A percentile compares a stretch with the other conserved stretches of the same genome.
Evolutionary conservation across 345 rosid species (phyloP).

Genomic region (Eucalyptus regnans): DNA sequence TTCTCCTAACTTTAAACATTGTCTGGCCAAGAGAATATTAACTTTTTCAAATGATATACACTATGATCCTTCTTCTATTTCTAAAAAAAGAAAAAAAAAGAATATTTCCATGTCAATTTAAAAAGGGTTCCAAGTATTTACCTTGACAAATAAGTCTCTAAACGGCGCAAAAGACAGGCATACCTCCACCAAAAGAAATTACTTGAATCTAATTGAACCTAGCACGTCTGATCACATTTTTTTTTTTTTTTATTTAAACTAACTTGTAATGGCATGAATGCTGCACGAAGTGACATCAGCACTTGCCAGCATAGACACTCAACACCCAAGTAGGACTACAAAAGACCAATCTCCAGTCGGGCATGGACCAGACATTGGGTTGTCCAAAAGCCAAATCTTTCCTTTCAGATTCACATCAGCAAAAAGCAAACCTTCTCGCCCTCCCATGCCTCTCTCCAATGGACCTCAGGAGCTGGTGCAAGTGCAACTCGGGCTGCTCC

Average conservation of each 20-base stretch:
- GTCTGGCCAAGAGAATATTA: rapidly evolving
- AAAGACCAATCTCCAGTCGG: neutral
- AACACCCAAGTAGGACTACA: neutral
- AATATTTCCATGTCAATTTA: rapidly evolving
- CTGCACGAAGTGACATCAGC: neutral
- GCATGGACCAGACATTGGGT: neutral
- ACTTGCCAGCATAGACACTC: neutral
- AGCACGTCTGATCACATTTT: neutral
- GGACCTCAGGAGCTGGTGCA: constrained; percentile 9
- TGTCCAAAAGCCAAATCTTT: neutral
- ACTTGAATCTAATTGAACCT: neutral
- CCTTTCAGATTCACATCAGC: neutral
- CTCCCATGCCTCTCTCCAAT: neutral
- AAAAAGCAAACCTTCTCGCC: neutral
- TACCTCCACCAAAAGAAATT: neutral
- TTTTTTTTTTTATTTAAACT: too few relatives aligned
- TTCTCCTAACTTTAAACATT: neutral
- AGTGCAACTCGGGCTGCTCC: neutral
- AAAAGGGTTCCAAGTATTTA: neutral
- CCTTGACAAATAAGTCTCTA: neutral
- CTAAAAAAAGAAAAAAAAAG: neutral
- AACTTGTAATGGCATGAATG: neutral
- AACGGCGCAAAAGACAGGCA: neutral
- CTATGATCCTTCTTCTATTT: neutral
- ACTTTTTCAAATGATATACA: rapidly evolving